Base-by-base conservation (phyloP, 2,329 filamentous ascomycete species). In the Setomelanomma holmii region DNA sequence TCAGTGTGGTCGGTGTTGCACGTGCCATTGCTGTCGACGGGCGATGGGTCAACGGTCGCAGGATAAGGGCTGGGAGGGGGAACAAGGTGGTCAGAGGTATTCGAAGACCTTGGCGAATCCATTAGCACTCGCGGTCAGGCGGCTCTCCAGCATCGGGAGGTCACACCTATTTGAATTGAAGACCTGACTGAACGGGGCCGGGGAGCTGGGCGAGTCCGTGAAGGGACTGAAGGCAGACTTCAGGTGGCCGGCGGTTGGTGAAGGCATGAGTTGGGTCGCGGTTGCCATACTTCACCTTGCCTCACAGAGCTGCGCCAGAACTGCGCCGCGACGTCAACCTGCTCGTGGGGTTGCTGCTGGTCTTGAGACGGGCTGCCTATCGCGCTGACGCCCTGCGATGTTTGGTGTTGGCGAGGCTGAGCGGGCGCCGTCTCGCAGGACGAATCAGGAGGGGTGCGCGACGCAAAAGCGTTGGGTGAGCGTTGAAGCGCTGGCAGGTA, bases 11-110 rank as follows among this genome's bases (percentile, higher is more conserved):
- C 90, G 8, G 91, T 93, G 34, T 84, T 87, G 66, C 89, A 89
- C 20, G 91, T 95, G 53, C 90, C 89, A 70, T 90, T 93, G 34
- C 91, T 95, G 44, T 91, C 92, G 20, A 93, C 90, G 6, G 91
- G 90, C 16, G 90, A 93, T 8, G 90, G 90, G 35, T 91, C 90
- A 46, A 92, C 88, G 60, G 56, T 88, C 82, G 75, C 86, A 83
- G 70, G 84, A 74, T 79, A 88, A 23, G 79, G 80, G 57, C 78
- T 80, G 14, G 76, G 73, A 33, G 78, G 79, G 35, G 78, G 79
- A 39, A 76, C 69, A 45, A 82, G 75, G 61, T 78, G 78, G 66
- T 80, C 78, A 51, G 71, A 75, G n/a, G 68, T 66, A 76, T 80
- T 71, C 50, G 77, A 78, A 45, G 78, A 75, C 64, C 79, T 78